Evolutionary conservation across 164 flowering plant species (phyloP).

Genomic region (Vitis amurensis): DNA sequence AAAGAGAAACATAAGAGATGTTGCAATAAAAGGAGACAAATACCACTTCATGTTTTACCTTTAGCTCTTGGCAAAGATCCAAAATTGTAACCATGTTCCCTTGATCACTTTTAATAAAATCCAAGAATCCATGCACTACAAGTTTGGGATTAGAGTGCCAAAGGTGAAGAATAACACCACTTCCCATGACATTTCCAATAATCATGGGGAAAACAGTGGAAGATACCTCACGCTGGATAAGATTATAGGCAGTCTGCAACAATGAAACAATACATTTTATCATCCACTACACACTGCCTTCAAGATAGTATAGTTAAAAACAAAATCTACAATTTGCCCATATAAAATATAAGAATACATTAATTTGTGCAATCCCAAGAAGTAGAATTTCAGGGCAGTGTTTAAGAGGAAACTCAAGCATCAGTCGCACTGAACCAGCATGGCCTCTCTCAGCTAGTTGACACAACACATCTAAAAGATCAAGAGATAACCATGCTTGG

Average conservation of each 20-base stretch:
- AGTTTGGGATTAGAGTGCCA: constrained; percentile 73
- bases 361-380: constrained; percentile 75
- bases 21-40: neutral
- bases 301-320: neutral
- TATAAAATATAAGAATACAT: constrained; percentile 36
- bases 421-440: constrained; percentile 51
- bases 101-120: constrained; percentile 43
- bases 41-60: constrained; percentile 44
- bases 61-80: constrained; percentile 71
- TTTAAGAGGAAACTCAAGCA: constrained; percentile 69
- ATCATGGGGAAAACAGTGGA: constrained; percentile 62
- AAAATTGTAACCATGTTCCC: constrained; percentile 48
- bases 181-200: constrained; percentile 34
- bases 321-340: neutral
- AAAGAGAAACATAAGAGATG: too few species aligned
- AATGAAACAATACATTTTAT: constrained; percentile 5
- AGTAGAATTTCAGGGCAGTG: constrained; percentile 78
- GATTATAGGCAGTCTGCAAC: constrained; percentile 83
- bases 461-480: constrained; percentile 76
- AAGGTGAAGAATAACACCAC: constrained; percentile 52
- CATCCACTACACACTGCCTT: constrained; percentile 1
- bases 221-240: constrained; percentile 73
- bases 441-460: constrained; percentile 88
- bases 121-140: constrained; percentile 64
- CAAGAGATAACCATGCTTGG: constrained; percentile 83